Conservation (phyloP, 768 basidiomycete species). For the Calocybe indica region DNA sequence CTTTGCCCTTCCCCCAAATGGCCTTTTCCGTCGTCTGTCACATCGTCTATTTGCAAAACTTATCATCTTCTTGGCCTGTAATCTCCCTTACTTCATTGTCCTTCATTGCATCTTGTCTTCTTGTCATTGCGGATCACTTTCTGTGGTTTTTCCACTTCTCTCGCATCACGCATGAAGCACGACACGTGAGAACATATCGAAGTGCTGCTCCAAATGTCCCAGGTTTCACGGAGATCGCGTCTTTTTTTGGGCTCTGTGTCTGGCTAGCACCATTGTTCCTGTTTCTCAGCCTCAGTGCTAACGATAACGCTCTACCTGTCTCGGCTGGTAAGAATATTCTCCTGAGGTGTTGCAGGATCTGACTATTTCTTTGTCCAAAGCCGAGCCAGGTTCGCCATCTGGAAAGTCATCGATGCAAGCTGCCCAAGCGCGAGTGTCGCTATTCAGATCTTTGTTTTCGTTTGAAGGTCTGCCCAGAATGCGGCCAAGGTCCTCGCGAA, state of each 20-base stretch:
- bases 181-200: constrained; percentile 46
- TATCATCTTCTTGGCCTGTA: constrained; percentile 84
- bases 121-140: constrained; percentile 90
- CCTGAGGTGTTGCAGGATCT: neutral
- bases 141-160: constrained; percentile 97
- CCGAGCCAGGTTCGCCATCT: constrained; percentile 37
- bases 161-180: constrained; percentile 55
- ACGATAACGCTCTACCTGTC: constrained; percentile 89
- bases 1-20: constrained; percentile 70
- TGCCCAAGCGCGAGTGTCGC: constrained; percentile 39
- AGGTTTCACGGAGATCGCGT: constrained; percentile 69
- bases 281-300: constrained; percentile 93
- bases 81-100: constrained; percentile 83
- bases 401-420: constrained; percentile 17
- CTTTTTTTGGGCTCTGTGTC: constrained; percentile 82
- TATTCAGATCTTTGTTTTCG: constrained; percentile 62
- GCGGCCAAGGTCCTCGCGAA: constrained; percentile 37
- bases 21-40: constrained; percentile 82
- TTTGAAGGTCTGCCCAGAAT: constrained; percentile 34
- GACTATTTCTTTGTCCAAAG: constrained; percentile 11
- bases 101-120: constrained; percentile 79
- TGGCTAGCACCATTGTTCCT: constrained; percentile 90
- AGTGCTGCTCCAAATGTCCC: constrained; percentile 27
- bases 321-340: constrained; percentile 39
- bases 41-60: constrained; percentile 87